A percentile compares a stretch with the other conserved stretches of the same genome.
Evolutionary conservation across 2,329 filamentous ascomycete genomes (phyloP).

Genomic region (Myriosclerotinia duriaeana): DNA sequence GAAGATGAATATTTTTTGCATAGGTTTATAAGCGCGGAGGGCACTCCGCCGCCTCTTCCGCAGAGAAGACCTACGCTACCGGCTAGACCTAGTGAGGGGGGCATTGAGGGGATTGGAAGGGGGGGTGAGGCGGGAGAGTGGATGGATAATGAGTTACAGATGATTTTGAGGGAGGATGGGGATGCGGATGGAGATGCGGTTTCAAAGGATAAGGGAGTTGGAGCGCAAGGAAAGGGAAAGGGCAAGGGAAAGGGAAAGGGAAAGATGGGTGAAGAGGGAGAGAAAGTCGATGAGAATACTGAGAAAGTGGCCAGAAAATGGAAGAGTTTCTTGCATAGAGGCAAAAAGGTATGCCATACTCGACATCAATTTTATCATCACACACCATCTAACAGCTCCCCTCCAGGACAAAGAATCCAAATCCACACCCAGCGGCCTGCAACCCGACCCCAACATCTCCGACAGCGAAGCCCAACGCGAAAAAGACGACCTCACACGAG

Average conservation of each 20-base stretch:
- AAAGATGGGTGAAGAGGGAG: slow-evolving; percentile 30
- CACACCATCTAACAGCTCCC: slow-evolving; percentile 38
- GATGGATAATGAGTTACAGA: slow-evolving; percentile 34
- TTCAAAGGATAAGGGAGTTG: slow-evolving; percentile 44
- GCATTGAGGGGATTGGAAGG: not conserved
- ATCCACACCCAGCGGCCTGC: slow-evolving; percentile 37
- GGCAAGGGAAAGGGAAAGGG: slow-evolving; percentile 39
- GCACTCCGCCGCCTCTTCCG: slow-evolving; percentile 54
- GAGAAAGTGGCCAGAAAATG: slow-evolving; percentile 41
- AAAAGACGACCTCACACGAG: slow-evolving; percentile 69
- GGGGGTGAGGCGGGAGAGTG: slow-evolving; percentile 30
- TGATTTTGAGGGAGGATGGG: slow-evolving; percentile 50
- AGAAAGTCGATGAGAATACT: slow-evolving; percentile 36
- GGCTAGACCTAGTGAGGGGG: slow-evolving; percentile 11
- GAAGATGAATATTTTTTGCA: slow-evolving; percentile 61
- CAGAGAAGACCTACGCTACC: slow-evolving; percentile 27
- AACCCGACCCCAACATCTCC: slow-evolving; percentile 43
- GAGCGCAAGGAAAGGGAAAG: slow-evolving; percentile 43
- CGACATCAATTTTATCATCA: not conserved
- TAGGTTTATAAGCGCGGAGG: slow-evolving; percentile 52
- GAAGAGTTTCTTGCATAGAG: slow-evolving; percentile 42
- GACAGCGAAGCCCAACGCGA: slow-evolving; percentile 50
- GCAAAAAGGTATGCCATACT: slow-evolving; percentile 33
- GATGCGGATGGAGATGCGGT: slow-evolving; percentile 43
- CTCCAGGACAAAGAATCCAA: slow-evolving; percentile 43